phyloP scores from a whole-genome alignment of 495 filamentous ascomycete species.

The Hypoxylon subgilvum region DNA sequence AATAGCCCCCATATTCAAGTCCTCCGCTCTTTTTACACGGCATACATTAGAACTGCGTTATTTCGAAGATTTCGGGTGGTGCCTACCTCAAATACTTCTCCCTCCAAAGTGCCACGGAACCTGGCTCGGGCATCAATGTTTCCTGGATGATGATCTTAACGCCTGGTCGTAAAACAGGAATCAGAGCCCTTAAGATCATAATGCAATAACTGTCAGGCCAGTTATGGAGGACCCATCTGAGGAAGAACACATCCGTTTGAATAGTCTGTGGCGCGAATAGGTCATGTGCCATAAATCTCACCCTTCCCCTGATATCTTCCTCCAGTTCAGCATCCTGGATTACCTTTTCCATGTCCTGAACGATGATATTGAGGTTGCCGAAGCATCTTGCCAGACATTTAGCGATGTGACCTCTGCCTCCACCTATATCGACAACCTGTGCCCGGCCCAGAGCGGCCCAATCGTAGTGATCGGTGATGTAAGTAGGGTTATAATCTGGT shows the following conservation, averaged over 20 bases:
- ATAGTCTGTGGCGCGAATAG: constrained; percentile 53
- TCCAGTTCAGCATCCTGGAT: constrained; percentile 37
- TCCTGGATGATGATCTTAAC: constrained; percentile 51
- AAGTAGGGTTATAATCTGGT: constrained; percentile 39
- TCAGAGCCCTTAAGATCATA: constrained; percentile 46
- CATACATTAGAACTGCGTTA: background rate
- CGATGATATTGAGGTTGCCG: constrained; percentile 43
- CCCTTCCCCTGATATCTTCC: constrained; percentile 35
- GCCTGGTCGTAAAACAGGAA: constrained; percentile 45
- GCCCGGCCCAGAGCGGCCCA: constrained; percentile 34
- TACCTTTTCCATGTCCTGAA: constrained; percentile 49
- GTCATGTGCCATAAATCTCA: constrained; percentile 49
- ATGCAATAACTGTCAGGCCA: constrained; percentile 47
- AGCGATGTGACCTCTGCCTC: constrained; percentile 46
- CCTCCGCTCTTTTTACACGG: background rate
- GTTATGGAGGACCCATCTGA: constrained; percentile 58
- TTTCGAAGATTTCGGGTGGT: background rate
- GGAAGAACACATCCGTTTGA: constrained; percentile 57
- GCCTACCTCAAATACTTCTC: too few species aligned
- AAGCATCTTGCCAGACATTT: constrained; percentile 44
- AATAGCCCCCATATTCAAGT: background rate
- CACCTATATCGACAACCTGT: constrained; percentile 55
- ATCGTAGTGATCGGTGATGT: constrained; percentile 42
- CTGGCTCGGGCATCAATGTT: background rate
- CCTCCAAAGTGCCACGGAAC: background rate